A percentile compares a stretch with the other conserved stretches of the same genome.
phyloP scores from a whole-genome alignment of 2,329 filamentous ascomycete species.

The Ascomycota sp. region DNA sequence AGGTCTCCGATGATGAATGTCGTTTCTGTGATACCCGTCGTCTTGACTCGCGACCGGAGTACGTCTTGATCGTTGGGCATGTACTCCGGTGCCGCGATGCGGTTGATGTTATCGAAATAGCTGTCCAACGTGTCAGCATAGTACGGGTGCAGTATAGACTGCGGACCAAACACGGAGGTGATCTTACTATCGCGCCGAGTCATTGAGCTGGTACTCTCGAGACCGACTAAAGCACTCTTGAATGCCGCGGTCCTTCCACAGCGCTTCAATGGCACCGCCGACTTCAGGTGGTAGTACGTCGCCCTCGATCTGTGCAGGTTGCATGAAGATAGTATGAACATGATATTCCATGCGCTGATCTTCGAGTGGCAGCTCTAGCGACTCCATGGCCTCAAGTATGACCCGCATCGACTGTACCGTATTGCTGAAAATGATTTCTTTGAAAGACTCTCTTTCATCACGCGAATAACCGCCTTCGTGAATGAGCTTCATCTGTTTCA shows the following conservation, averaged over 20 bases:
- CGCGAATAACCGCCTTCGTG: constrained; percentile 97
- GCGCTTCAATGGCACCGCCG: constrained; percentile 72
- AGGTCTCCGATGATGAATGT: constrained; percentile 89
- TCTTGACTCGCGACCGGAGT: constrained; percentile 89
- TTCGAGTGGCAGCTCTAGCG: constrained; percentile 60
- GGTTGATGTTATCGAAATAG: constrained; percentile 90
- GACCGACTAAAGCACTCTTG: constrained; percentile 92
- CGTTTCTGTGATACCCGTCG: constrained; percentile 90
- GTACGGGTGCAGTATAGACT: background rate
- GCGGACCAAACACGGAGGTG: background rate
- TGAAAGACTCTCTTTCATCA: constrained; percentile 55
- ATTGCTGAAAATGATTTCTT: constrained; percentile 53
- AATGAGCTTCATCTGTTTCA: constrained; percentile 99
- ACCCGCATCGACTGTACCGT: constrained; percentile 51
- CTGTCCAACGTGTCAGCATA: constrained; percentile 26
- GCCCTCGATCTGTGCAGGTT: constrained; percentile 88
- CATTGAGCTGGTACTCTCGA: constrained; percentile 88
- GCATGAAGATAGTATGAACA: constrained; percentile 97
- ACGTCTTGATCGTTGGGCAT: constrained; percentile 92
- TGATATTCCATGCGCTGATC: constrained; percentile 91
- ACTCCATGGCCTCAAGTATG: constrained; percentile 49
- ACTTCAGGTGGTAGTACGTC: constrained; percentile 89
- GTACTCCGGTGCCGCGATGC: constrained; percentile 79
- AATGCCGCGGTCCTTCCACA: constrained; percentile 86
- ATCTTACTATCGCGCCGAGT: constrained; percentile 77